Evolutionary conservation across 768 basidiomycete species (phyloP), one percentile per base, ranked within the genome.

Genomic region (Favolaschia claudopus): DNA sequence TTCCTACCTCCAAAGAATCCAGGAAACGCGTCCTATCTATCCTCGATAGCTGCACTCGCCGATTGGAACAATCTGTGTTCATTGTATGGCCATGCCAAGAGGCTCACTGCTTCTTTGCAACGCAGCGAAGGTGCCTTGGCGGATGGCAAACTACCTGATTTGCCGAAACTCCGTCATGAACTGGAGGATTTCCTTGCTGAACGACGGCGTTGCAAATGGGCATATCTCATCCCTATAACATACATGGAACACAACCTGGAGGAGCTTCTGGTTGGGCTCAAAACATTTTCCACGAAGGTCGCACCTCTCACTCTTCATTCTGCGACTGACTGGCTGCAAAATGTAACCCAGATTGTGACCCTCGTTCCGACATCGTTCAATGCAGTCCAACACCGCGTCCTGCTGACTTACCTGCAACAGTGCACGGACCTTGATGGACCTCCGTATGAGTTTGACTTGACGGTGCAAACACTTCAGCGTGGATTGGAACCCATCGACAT

Each of bases 61-160:
- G 37, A 57, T 4, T 64, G 63, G 63, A 64, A 58, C 55, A 56
- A 60, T 15, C 55, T 64, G 8, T 64, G 63, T 34, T 50, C 63
- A 14, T 8, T 64, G 3, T 46, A 64, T 8, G 63, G 63, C 7
- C 55, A 60, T 27, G 63, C 57, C 10, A 50, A 57, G 25, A 44
- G 28, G n/a, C 19, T 64, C 19, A 3, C 14, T 1, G 5, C 25
- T 25, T 46, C 36, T 20, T 22, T 64, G 20, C 48, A 17, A 17
- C n/a, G 4, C 5, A 25, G 40, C 32, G 27, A 52, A 40, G 24
- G 13, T 27, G 43, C 43, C 24, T 9, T 46, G 3, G 17, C 7
- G 1, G 29, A 40, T n/a, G 54, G 36, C 9, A 19, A 38, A 33
- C 31, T 53, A 19, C 45, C 42, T 13, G 32, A 37, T 27, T 32